A percentile compares a stretch with the other conserved stretches of the same genome.
Evolutionary conservation across 257 asterid species (phyloP).

Genomic region (Solanum sejunctum): DNA sequence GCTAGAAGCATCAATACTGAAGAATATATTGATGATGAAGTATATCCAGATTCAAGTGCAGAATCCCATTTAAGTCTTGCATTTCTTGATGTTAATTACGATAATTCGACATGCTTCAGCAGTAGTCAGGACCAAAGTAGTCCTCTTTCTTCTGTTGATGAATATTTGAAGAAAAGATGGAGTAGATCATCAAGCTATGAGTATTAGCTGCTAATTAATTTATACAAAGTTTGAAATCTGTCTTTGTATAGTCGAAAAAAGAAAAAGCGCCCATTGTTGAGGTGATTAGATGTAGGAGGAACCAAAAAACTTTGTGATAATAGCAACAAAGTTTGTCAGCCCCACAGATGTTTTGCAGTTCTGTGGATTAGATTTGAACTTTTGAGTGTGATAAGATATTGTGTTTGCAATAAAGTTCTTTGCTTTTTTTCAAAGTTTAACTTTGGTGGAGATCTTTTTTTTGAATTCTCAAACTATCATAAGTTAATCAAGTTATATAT

Average conservation of each 20-base stretch:
- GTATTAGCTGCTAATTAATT: constrained; percentile 6
- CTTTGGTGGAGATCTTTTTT: not conserved
- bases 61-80: constrained; percentile 78
- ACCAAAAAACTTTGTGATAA: not conserved
- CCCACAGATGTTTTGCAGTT: not conserved
- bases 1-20: constrained; percentile 18
- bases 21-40: constrained; percentile 67
- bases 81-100: constrained; percentile 42
- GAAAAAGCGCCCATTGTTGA: constrained; percentile 40
- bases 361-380: not conserved
- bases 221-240: not conserved
- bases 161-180: constrained; percentile 56
- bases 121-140: constrained; percentile 71
- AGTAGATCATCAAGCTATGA: constrained; percentile 68
- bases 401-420: not conserved
- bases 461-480: not conserved
- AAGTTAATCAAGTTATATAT: not conserved
- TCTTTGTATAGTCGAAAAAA: constrained; percentile 14
- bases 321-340: not conserved
- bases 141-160: constrained; percentile 56
- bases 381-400: not conserved
- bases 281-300: constrained; percentile 24
- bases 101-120: constrained; percentile 48
- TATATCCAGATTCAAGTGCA: constrained; percentile 72
- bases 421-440: not conserved